Evolutionary conservation across 768 basidiomycete species (phyloP), one percentile per base, ranked within the genome.

Genomic region (Cubamyces lactineus): DNA sequence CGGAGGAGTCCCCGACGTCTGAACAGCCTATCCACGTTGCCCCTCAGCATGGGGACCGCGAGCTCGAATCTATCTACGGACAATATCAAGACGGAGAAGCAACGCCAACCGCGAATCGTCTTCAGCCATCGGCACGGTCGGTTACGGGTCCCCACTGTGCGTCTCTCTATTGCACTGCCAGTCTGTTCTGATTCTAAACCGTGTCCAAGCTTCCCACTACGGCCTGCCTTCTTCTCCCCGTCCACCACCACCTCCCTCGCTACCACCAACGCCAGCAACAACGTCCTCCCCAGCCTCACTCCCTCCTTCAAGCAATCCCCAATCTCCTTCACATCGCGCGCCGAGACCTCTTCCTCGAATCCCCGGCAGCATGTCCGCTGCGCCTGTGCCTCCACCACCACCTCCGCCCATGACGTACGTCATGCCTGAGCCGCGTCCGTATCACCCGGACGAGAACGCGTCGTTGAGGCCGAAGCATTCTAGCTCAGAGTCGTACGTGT

Each of bases 1-100:
- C 79, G 30, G 85, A 88, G 53, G 81, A 82, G 67, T 73, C 80
- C 0, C 73, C 75, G 28, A 64, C 73, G 26, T 61, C 66, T 16
- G 67, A 62, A 41, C 69, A 48, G 50, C 48, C 63, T 51, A 57
- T 57, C 62, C 67, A 53, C 61, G 67, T 42, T 67, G 47, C 24
- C 28, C 49, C 57, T 17, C 49, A 28, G 21, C 57, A 43, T 26
- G 58, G 61, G 40, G 69, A 68, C 38, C 67, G 69, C 50, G 71
- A 72, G 3, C 34, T 64, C 40, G 71, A 72, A 23, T 46, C 68
- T 4, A 53, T 66, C 46, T 69, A 72, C 57, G 57, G 55, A 15
- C 67, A 66, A 30, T 69, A 69, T 61, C 63, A 68, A 39, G 66
- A 72, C 62, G 67, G 68, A 26, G 68, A 61, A 45, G 69, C 68